Evolutionary conservation across 2,329 filamentous ascomycete genomes (phyloP).

Genomic region (Xylaria sp.): DNA sequence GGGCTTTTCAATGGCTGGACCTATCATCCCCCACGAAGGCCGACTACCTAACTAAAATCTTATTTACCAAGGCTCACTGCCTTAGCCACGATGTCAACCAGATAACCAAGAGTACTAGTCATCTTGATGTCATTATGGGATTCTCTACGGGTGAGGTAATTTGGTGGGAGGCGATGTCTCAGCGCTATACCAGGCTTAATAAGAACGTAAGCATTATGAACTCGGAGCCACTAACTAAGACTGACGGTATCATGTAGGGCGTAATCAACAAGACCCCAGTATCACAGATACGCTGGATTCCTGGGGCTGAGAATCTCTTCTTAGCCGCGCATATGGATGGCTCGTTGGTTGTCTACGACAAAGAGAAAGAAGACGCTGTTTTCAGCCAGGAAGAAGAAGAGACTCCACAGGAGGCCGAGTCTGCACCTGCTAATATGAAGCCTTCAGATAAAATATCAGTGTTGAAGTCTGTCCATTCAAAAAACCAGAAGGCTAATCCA

Average conservation of each 20-base stretch:
- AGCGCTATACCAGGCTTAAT: slow-evolving; percentile 93
- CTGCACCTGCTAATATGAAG: slow-evolving; percentile 45
- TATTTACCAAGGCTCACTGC: slow-evolving; percentile 96
- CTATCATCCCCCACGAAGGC: slow-evolving; percentile 77
- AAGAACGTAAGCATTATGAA: slow-evolving; percentile 74
- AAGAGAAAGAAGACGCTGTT: slow-evolving; percentile 76
- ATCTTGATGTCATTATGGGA: slow-evolving; percentile 92
- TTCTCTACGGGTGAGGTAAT: slow-evolving; percentile 97
- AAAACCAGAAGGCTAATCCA: slow-evolving; percentile 91
- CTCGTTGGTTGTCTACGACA: slow-evolving; percentile 91
- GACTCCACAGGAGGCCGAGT: slow-evolving; percentile 37
- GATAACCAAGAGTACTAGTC: slow-evolving; percentile 76
- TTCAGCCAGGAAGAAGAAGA: slow-evolving; percentile 29
- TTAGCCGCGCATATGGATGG: slow-evolving; percentile 92
- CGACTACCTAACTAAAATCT: slow-evolving; percentile 91
- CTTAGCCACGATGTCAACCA: slow-evolving; percentile 92
- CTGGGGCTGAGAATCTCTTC: slow-evolving; percentile 91
- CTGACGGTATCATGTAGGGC: slow-evolving; percentile 58
- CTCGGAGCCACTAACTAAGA: background rate
- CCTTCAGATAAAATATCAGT: slow-evolving; percentile 66
- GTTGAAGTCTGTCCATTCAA: slow-evolving; percentile 90
- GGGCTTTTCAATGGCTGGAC: slow-evolving; percentile 96
- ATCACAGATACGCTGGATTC: slow-evolving; percentile 89
- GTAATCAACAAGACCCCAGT: slow-evolving; percentile 86
- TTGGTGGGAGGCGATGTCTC: slow-evolving; percentile 97